phyloP scores from a whole-genome alignment of 2,329 filamentous ascomycete species.

The Ophiostoma pallidulum region DNA sequence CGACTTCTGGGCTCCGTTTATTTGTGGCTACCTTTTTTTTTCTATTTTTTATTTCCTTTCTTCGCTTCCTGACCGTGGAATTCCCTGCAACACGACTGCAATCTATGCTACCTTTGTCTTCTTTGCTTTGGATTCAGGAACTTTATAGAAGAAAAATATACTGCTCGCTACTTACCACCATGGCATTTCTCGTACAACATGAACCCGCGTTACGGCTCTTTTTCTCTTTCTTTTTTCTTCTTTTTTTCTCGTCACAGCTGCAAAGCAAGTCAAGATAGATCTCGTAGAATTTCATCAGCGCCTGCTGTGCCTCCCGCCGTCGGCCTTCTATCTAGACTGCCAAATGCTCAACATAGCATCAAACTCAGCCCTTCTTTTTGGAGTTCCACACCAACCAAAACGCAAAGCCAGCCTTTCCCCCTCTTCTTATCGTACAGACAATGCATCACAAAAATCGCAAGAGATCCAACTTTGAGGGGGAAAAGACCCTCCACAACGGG shows the following conservation, averaged over 20 bases:
- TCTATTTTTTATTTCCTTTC: neutral
- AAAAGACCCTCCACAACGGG: neutral
- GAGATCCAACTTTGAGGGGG: neutral
- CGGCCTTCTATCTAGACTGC: too few species aligned
- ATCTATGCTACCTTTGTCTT: neutral
- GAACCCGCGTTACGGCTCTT: too few species aligned
- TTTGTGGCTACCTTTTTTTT: neutral
- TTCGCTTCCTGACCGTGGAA: neutral
- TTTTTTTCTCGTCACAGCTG: neutral
- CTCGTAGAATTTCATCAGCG: too few species aligned
- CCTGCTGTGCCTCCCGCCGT: too few species aligned
- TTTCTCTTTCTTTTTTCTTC: conserved; percentile 1
- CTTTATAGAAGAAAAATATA: too few species aligned
- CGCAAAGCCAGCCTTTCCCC: neutral
- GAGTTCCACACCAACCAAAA: neutral
- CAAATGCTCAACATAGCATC: too few species aligned
- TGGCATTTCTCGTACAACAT: too few species aligned
- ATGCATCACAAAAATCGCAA: neutral
- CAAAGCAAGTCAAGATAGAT: too few species aligned
- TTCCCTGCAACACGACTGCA: neutral
- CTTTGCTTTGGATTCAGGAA: too few species aligned
- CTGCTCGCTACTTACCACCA: too few species aligned
- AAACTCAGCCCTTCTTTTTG: too few species aligned
- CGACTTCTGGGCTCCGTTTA: too few species aligned
- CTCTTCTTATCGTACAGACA: conserved; percentile 1